Conservation (phyloP, 1,284 basidiomycete species). For the Flammula alnicola region DNA sequence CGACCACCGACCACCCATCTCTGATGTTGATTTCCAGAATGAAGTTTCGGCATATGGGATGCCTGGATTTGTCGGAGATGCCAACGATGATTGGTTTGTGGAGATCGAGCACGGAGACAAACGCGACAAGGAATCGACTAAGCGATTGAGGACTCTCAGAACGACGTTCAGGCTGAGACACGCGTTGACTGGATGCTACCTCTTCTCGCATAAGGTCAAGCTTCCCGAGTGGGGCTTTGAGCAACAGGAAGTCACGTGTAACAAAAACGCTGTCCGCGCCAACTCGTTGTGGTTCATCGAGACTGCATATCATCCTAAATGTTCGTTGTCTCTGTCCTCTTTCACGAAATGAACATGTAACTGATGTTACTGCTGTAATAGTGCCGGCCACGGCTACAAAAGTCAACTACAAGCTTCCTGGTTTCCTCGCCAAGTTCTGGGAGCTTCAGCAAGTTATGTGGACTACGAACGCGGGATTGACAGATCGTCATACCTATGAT, state of each 20-base stretch:
- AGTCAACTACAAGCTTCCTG: slow-evolving; percentile 88
- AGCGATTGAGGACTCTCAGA: slow-evolving; percentile 79
- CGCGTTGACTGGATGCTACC: slow-evolving; percentile 88
- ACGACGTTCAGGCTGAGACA: slow-evolving; percentile 89
- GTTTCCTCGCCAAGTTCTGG: slow-evolving; percentile 89
- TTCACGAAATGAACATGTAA: background rate
- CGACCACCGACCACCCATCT: slow-evolving; percentile 93
- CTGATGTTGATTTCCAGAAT: slow-evolving; percentile 98
- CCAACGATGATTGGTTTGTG: slow-evolving; percentile 95
- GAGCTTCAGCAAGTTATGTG: slow-evolving; percentile 98
- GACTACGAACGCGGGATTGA: slow-evolving; percentile 95
- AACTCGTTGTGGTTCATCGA: slow-evolving; percentile 98
- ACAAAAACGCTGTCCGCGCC: slow-evolving; percentile 90
- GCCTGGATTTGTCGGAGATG: slow-evolving; percentile 83
- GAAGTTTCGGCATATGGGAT: slow-evolving; percentile 97
- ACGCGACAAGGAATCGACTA: slow-evolving; percentile 68
- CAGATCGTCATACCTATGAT: slow-evolving; percentile 93
- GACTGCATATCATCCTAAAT: slow-evolving; percentile 76
- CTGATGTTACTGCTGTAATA: slow-evolving; percentile 36
- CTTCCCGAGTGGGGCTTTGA: slow-evolving; percentile 98
- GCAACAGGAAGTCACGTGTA: slow-evolving; percentile 98
- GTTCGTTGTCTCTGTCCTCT: slow-evolving; percentile 63
- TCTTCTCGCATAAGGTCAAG: slow-evolving; percentile 98
- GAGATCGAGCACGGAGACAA: slow-evolving; percentile 81
- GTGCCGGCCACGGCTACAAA: slow-evolving; percentile 74